A percentile compares a stretch with the other conserved stretches of the same genome.
These are phyloP conservation scores for Aspergillus fumigatiaffinis DNA, from an alignment of 2,329 filamentous ascomycete species.

Conservation along the genomic window DNA sequence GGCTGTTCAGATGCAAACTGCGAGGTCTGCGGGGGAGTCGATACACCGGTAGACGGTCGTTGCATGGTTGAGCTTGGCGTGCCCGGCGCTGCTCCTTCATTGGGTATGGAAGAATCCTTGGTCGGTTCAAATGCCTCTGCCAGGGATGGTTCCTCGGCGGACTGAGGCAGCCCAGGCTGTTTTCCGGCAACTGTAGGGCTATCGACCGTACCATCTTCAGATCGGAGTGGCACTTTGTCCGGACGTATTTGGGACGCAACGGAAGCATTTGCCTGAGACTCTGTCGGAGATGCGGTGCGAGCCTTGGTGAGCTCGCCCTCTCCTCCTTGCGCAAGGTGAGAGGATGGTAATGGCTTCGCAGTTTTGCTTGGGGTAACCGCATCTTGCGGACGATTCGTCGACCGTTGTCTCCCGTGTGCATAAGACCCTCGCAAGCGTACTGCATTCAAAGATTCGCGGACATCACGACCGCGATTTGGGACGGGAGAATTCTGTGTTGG, in stretches of 20 bases:
- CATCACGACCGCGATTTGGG: conserved; percentile 72
- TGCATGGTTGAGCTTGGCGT: conserved; percentile 24
- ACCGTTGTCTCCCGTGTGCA: conserved; percentile 50
- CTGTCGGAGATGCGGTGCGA: conserved; percentile 27
- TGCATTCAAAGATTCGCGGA: conserved; percentile 76
- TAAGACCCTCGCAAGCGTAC: conserved; percentile 59
- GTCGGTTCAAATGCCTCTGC: conserved; percentile 34
- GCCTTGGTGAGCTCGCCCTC: conserved; percentile 37
- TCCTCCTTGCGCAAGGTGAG: conserved; percentile 56
- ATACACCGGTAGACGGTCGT: conserved; percentile 17
- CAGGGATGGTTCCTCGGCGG: conserved; percentile 32
- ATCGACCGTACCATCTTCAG: conserved; percentile 32
- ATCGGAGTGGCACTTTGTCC: conserved; percentile 54
- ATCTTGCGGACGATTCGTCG: conserved; percentile 52
- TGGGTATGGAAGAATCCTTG: conserved; percentile 17
- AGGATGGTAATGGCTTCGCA: conserved; percentile 36
- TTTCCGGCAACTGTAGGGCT: conserved; percentile 51
- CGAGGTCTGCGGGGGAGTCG: conserved; percentile 45
- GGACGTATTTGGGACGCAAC: conserved; percentile 59
- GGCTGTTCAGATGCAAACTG: conserved; percentile 60
- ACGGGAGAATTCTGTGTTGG: conserved; percentile 52
- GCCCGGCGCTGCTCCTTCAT: conserved; percentile 17
- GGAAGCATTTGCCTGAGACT: conserved; percentile 9
- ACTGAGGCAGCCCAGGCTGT: conserved; percentile 51
- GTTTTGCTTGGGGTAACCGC: conserved; percentile 56